These are phyloP conservation scores for Lecanicillium sp. DNA, from an alignment of 2,329 filamentous ascomycete species.

Conservation along the genomic window DNA sequence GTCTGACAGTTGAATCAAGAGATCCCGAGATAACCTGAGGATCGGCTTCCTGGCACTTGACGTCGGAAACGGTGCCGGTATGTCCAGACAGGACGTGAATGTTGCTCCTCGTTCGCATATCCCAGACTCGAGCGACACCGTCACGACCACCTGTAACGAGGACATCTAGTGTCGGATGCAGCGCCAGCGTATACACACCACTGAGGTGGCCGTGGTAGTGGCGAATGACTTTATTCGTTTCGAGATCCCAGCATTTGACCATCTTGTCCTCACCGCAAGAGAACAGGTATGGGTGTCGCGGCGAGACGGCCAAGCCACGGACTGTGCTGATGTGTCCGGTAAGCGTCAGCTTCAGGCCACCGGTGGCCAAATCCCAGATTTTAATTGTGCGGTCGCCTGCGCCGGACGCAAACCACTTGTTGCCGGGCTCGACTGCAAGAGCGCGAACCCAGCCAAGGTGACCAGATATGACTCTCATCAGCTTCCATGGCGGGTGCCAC, in stretches of 20 bases:
- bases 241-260: conserved; percentile 99
- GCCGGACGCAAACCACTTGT: conserved; percentile 95
- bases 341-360: conserved; percentile 73
- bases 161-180: conserved; percentile 94
- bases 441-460: conserved; percentile 91
- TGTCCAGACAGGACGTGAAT: conserved; percentile 90
- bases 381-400: conserved; percentile 96
- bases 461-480: conserved; percentile 94
- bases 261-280: conserved; percentile 98
- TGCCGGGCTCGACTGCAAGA: conserved; percentile 87
- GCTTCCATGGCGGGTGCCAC: conserved; percentile 97
- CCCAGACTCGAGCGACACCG: conserved; percentile 92
- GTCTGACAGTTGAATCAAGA: conserved; percentile 78
- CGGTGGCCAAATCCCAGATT: conserved; percentile 93
- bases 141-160: conserved; percentile 92
- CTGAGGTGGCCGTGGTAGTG: conserved; percentile 97
- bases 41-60: conserved; percentile 92
- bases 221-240: conserved; percentile 98
- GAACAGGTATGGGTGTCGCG: conserved; percentile 92
- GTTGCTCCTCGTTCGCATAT: conserved; percentile 94
- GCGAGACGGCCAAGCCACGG: conserved; percentile 82
- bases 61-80: conserved; percentile 78
- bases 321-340: conserved; percentile 95
- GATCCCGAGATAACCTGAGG: conserved; percentile 93
- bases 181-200: conserved; percentile 83